Percentiles rank a stretch among this genome's conserved stretches.
Conservation (phyloP, 2,329 filamentous ascomycete species). For the Pestalotiopsis sp. region DNA sequence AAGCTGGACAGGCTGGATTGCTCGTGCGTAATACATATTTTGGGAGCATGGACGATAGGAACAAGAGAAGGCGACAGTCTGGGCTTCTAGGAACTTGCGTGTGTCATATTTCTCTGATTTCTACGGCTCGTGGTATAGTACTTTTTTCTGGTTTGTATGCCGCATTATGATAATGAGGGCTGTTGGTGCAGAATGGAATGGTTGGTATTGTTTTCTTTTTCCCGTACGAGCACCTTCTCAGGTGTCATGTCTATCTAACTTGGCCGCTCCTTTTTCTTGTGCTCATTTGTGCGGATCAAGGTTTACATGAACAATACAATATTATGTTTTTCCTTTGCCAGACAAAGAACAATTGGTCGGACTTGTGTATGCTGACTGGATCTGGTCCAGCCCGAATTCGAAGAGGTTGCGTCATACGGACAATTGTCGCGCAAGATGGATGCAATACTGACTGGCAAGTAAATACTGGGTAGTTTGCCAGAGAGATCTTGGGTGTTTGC, state of each 20-base stretch:
- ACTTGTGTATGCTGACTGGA: neutral
- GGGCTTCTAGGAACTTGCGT: neutral
- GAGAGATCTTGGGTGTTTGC: too few relatives aligned
- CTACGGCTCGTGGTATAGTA: neutral
- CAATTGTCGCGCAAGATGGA: neutral
- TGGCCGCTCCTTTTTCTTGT: too few relatives aligned
- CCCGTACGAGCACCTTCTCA: too few relatives aligned
- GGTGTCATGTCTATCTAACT: too few relatives aligned
- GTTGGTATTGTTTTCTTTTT: too few relatives aligned
- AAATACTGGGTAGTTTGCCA: too few relatives aligned
- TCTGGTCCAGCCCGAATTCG: neutral
- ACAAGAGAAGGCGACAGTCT: neutral
- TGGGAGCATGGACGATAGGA: neutral
- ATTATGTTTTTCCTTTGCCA: neutral
- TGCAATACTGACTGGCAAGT: too few relatives aligned
- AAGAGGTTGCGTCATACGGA: neutral
- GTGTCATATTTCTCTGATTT: neutral
- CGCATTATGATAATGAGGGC: neutral
- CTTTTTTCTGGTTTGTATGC: neutral
- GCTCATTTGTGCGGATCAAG: too few relatives aligned
- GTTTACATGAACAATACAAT: too few relatives aligned
- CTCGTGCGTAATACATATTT: neutral
- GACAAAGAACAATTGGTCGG: neutral
- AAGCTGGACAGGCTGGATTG: conserved; percentile 9
- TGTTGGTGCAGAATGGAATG: neutral